Evolutionary conservation across 495 filamentous ascomycete genomes (phyloP).

Genomic region (Immersiella caudata): DNA sequence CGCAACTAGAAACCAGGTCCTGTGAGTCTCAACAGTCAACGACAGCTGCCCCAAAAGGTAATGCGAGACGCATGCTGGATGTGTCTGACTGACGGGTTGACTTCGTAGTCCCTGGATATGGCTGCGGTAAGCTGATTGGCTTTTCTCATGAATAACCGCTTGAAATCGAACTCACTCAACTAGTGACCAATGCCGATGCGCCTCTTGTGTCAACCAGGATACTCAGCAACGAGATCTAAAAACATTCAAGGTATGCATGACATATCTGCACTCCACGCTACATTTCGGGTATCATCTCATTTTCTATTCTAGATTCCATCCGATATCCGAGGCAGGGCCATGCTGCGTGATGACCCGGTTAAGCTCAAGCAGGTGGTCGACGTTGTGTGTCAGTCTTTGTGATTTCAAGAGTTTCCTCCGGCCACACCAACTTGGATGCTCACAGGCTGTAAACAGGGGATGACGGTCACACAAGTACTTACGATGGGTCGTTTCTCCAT

Average conservation of each 20-base stretch:
- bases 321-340: background rate
- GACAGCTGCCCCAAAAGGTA: background rate
- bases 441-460: slow-evolving; percentile 23
- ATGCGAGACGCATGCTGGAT: background rate
- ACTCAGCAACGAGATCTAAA: slow-evolving; percentile 1
- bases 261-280: background rate
- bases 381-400: background rate
- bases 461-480: slow-evolving; percentile 60
- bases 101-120: background rate
- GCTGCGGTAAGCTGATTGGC: background rate
- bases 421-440: background rate
- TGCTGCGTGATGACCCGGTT: background rate
- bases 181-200: slow-evolving; percentile 9
- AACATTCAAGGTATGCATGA: background rate
- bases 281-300: background rate
- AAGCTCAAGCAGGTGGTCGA: background rate
- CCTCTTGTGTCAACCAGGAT: slow-evolving; percentile 12
- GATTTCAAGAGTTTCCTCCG: background rate
- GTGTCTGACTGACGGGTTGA: background rate
- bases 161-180: background rate
- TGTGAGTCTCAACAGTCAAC: background rate
- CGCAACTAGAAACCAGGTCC: background rate
- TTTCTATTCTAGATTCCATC: background rate
- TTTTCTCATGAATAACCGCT: background rate
- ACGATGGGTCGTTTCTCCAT: slow-evolving; percentile 41